Conservation (phyloP, 306 rosid genomes). For the Ormosia semicastrata region DNA sequence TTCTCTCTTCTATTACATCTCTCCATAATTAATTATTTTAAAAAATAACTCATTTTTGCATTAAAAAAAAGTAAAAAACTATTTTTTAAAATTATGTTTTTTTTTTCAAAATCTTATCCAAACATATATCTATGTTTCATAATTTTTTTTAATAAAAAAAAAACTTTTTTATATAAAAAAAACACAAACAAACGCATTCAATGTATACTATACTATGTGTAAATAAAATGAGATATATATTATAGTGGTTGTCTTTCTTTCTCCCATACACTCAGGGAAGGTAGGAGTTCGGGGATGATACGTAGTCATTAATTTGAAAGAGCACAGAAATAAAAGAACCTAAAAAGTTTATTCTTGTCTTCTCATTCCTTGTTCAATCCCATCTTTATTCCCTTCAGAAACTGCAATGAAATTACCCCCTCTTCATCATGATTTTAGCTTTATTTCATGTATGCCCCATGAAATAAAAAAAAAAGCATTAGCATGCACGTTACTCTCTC, state of each 20-base stretch:
- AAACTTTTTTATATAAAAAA: too few species aligned
- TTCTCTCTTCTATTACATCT: too few species aligned
- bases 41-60: too few species aligned
- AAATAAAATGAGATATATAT: neutral
- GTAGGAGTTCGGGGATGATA: neutral
- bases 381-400: conserved; percentile 61
- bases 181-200: too few species aligned
- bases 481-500: conserved; percentile 63
- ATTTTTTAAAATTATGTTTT: too few species aligned
- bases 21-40: too few species aligned
- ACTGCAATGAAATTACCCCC: conserved; percentile 55
- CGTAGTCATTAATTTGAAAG: conserved; percentile 20
- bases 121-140: too few species aligned
- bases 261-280: neutral
- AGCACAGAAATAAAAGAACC: conserved; percentile 28
- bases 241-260: neutral
- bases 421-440: conserved; percentile 39
- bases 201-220: neutral
- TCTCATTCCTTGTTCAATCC: conserved; percentile 35
- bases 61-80: too few species aligned
- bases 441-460: conserved; percentile 72
- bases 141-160: too few species aligned
- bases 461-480: conserved; percentile 35
- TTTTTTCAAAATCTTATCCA: too few species aligned
- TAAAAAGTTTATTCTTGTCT: conserved; percentile 92